A percentile compares a stretch with the other conserved stretches of the same genome.
Evolutionary conservation across 306 rosid genomes (phyloP).

Genomic region (Notholithocarpus densiflorus): DNA sequence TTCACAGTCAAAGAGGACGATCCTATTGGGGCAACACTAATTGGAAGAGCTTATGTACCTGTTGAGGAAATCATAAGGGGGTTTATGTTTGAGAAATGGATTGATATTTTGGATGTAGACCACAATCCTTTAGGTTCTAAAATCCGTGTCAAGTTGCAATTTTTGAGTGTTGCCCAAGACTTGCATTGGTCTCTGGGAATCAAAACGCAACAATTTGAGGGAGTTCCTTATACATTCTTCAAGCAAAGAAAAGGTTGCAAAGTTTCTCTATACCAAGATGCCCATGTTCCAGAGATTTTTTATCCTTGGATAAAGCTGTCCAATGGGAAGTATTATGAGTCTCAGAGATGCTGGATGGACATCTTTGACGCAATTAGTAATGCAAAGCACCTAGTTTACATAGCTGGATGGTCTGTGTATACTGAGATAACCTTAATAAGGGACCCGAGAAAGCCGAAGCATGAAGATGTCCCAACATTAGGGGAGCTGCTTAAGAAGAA

Average conservation of each 20-base stretch:
- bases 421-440: constrained; percentile 53
- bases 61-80: constrained; percentile 41
- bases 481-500: constrained; percentile 71
- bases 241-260: constrained; percentile 57
- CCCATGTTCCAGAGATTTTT: constrained; percentile 39
- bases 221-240: constrained; percentile 67
- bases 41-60: constrained; percentile 73
- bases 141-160: constrained; percentile 51
- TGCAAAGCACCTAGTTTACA: constrained; percentile 64
- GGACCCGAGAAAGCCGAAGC: constrained; percentile 16
- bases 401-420: constrained; percentile 76
- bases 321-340: constrained; percentile 14
- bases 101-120: constrained; percentile 65
- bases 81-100: constrained; percentile 24
- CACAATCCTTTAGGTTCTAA: constrained; percentile 37
- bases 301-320: constrained; percentile 14
- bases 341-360: constrained; percentile 73
- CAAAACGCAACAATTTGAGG: constrained; percentile 28
- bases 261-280: constrained; percentile 80
- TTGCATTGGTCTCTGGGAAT: constrained; percentile 54
- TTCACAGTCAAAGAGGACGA: constrained; percentile 71
- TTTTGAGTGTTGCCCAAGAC: constrained; percentile 20
- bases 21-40: constrained; percentile 69
- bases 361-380: constrained; percentile 51
- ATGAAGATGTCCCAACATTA: constrained; percentile 37